Evolutionary conservation across 1,284 basidiomycete genomes (phyloP).

Genomic region (Pseudozyma sp.): DNA sequence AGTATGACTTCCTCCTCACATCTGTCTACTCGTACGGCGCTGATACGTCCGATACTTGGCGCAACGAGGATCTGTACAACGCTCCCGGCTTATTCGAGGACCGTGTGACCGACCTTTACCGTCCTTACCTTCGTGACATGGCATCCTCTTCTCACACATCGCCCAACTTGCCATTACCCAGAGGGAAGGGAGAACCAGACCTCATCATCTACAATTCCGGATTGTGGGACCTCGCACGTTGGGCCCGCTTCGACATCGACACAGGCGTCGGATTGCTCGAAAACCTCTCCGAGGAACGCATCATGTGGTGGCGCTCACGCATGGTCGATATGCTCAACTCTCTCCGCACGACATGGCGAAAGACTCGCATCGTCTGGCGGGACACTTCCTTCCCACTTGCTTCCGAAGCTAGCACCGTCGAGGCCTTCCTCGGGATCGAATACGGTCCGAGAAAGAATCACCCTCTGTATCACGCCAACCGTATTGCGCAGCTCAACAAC

Average conservation of each 20-base stretch:
- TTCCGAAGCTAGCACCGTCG: slow-evolving; percentile 48
- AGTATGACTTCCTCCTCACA: slow-evolving; percentile 68
- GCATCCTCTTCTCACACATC: slow-evolving; percentile 17
- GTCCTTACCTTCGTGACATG: slow-evolving; percentile 60
- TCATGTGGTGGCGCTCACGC: slow-evolving; percentile 68
- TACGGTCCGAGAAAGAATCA: slow-evolving; percentile 47
- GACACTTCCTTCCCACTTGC: slow-evolving; percentile 50
- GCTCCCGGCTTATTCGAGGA: slow-evolving; percentile 69
- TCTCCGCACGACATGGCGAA: slow-evolving; percentile 31
- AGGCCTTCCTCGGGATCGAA: slow-evolving; percentile 54
- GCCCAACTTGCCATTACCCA: slow-evolving; percentile 48
- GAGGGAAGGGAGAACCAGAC: slow-evolving; percentile 64
- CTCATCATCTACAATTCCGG: slow-evolving; percentile 68
- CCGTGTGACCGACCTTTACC: slow-evolving; percentile 66
- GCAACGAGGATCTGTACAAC: slow-evolving; percentile 63
- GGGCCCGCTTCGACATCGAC: slow-evolving; percentile 67
- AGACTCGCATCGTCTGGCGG: slow-evolving; percentile 57
- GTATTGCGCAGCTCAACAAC: slow-evolving; percentile 60
- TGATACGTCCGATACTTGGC: slow-evolving; percentile 68
- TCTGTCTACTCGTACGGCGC: slow-evolving; percentile 70
- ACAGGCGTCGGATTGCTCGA: slow-evolving; percentile 51
- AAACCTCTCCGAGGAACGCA: slow-evolving; percentile 63
- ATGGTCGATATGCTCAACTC: slow-evolving; percentile 63
- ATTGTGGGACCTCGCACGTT: slow-evolving; percentile 69
- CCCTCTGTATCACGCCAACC: slow-evolving; percentile 60